A percentile compares a stretch with the other conserved stretches of the same genome.
Conservation (phyloP, 805 yeast genomes). For the Priceomyces melissophilus region DNA sequence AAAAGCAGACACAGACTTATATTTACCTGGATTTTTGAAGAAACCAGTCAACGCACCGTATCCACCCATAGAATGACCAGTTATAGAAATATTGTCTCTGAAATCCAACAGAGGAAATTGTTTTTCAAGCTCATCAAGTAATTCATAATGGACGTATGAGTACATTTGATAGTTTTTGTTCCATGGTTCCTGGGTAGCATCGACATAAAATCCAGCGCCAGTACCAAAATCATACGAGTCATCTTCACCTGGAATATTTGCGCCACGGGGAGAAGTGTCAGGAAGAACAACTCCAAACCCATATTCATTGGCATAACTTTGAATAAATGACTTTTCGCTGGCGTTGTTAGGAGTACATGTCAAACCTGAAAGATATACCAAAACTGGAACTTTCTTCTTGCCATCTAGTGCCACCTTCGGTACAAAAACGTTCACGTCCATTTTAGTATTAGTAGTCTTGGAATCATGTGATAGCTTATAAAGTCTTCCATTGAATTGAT, state of each 20-base stretch:
- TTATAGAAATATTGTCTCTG: slow-evolving; percentile 55
- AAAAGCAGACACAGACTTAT: slow-evolving; percentile 82
- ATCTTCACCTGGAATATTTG: slow-evolving; percentile 70
- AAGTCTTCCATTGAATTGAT: slow-evolving; percentile 71
- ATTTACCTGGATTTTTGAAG: slow-evolving; percentile 65
- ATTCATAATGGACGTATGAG: slow-evolving; percentile 72
- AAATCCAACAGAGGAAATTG: slow-evolving; percentile 55
- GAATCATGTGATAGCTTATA: slow-evolving; percentile 77
- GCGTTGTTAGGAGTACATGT: slow-evolving; percentile 94
- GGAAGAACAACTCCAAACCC: slow-evolving; percentile 91
- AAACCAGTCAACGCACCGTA: slow-evolving; percentile 78
- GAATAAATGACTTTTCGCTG: slow-evolving; percentile 88
- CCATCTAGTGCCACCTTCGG: slow-evolving; percentile 45
- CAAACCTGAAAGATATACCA: slow-evolving; percentile 80
- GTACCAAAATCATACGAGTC: slow-evolving; percentile 89
- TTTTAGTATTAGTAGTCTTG: slow-evolving; percentile 55
- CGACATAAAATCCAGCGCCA: slow-evolving; percentile 93
- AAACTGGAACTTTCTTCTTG: slow-evolving; percentile 55
- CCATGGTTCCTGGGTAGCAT: slow-evolving; percentile 77
- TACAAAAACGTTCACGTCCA: slow-evolving; percentile 81
- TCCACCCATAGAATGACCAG: slow-evolving; percentile 99
- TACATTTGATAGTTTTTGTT: slow-evolving; percentile 77
- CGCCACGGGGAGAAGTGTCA: slow-evolving; percentile 95
- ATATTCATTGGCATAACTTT: slow-evolving; percentile 70
- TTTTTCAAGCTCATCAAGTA: slow-evolving; percentile 50